A percentile compares a stretch with the other conserved stretches of the same genome.
Conservation (phyloP, 2,329 filamentous ascomycete genomes). For the Colletotrichum eremochloae region DNA sequence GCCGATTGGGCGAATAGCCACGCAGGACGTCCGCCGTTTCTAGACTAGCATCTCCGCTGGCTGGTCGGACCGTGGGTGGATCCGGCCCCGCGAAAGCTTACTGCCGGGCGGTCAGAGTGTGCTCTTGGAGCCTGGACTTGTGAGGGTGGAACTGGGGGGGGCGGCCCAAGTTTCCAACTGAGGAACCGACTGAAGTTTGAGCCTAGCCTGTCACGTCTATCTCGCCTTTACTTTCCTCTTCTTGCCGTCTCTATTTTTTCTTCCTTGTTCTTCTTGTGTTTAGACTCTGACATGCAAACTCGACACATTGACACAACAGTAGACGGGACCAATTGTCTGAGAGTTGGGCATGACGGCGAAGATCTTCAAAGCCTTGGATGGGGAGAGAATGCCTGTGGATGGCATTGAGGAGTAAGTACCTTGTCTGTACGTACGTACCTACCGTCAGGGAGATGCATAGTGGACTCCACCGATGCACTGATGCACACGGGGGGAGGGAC, state of each 20-base stretch:
- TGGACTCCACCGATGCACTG: conserved; percentile 23
- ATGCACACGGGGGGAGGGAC: conserved; percentile 9
- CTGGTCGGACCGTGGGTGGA: conserved; percentile 26
- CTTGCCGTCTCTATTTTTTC: neutral
- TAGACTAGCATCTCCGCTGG: conserved; percentile 26
- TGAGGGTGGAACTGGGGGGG: conserved; percentile 12
- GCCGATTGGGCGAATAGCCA: conserved; percentile 19
- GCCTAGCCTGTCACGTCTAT: conserved; percentile 24
- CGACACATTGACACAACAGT: conserved; percentile 5
- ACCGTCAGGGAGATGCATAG: conserved; percentile 35
- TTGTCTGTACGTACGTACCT: neutral
- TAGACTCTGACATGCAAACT: conserved; percentile 15
- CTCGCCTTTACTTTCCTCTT: conserved; percentile 28
- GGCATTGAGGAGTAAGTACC: conserved; percentile 19
- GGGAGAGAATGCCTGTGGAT: conserved; percentile 25
- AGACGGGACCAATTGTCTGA: conserved; percentile 35
- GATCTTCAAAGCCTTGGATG: conserved; percentile 23
- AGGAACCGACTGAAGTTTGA: conserved; percentile 29
- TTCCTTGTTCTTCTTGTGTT: neutral
- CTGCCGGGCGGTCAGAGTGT: conserved; percentile 28
- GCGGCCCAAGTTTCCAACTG: conserved; percentile 34
- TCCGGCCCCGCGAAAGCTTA: neutral
- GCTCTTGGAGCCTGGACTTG: neutral
- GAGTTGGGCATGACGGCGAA: conserved; percentile 24
- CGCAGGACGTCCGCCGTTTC: neutral